These are phyloP conservation scores for Xylariaceae sp. DNA, from an alignment of 2,329 filamentous ascomycete species.

Conservation along the genomic window DNA sequence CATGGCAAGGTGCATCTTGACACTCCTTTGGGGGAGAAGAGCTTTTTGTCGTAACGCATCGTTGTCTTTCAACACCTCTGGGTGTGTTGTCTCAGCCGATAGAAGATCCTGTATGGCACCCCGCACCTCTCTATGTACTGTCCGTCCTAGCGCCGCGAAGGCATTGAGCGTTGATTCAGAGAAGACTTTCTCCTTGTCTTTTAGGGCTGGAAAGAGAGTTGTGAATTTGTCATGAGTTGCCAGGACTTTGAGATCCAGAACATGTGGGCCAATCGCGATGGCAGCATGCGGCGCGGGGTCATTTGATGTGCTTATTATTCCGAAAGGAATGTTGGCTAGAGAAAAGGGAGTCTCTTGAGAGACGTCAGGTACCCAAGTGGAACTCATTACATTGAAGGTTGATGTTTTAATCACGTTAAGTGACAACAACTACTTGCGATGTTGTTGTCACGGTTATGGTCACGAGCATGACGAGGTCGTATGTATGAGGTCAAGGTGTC, in stretches of 20 bases:
- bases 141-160: slow-evolving; percentile 75
- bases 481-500: background rate
- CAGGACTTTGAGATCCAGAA: slow-evolving; percentile 67
- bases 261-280: slow-evolving; percentile 75
- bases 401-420: background rate
- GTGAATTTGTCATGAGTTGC: slow-evolving; percentile 30
- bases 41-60: slow-evolving; percentile 60
- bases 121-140: slow-evolving; percentile 72
- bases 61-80: slow-evolving; percentile 70
- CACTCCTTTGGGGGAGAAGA: slow-evolving; percentile 64
- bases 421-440: background rate
- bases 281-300: slow-evolving; percentile 67
- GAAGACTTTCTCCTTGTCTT: slow-evolving; percentile 67
- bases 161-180: slow-evolving; percentile 70
- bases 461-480: too few species aligned
- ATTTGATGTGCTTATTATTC: slow-evolving; percentile 72
- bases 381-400: slow-evolving; percentile 28
- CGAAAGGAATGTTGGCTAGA: slow-evolving; percentile 82
- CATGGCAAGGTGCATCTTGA: slow-evolving; percentile 75
- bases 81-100: slow-evolving; percentile 62
- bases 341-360: slow-evolving; percentile 64
- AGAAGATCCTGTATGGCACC: slow-evolving; percentile 73
- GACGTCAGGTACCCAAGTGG: slow-evolving; percentile 44
- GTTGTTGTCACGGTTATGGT: too few species aligned
- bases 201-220: slow-evolving; percentile 48